Evolutionary conservation across 345 rosid species (phyloP).

Genomic region (Capsella bursapastoris): DNA sequence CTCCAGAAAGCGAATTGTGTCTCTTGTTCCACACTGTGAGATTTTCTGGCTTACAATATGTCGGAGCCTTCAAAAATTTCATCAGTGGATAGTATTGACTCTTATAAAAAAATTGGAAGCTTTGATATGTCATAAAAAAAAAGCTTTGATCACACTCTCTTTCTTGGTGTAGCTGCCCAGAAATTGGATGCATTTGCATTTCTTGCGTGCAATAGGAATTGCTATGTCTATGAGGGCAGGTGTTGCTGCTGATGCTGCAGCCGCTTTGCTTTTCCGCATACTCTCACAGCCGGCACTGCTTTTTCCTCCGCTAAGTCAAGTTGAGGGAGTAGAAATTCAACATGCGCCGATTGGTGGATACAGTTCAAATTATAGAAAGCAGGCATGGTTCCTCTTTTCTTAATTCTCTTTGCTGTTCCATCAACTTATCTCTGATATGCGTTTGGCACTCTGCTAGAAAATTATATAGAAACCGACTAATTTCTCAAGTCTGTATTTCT

Average conservation of each 20-base stretch:
- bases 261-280: conserved; percentile 92
- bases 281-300: conserved; percentile 96
- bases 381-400: conserved; percentile 51
- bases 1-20: conserved; percentile 6
- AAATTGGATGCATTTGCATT: conserved; percentile 99
- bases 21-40: conserved; percentile 1
- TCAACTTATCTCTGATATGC: conserved; percentile 21
- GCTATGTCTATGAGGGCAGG: conserved; percentile 99
- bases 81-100: neutral
- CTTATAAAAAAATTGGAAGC: conserved; percentile 9
- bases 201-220: conserved; percentile 95
- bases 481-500: conserved; percentile 34
- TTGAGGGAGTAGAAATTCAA: conserved; percentile 84
- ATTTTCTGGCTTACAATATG: conserved; percentile 4
- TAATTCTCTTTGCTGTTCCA: neutral
- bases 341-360: conserved; percentile 76
- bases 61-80: conserved; percentile 23
- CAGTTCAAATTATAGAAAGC: conserved; percentile 78
- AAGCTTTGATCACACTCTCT: conserved; percentile 35
- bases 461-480: conserved; percentile 33
- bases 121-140: conserved; percentile 20
- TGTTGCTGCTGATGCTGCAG: conserved; percentile 99
- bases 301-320: conserved; percentile 92
- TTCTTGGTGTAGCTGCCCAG: conserved; percentile 78
- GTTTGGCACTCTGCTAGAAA: conserved; percentile 11